Base-by-base conservation (phyloP, 1,284 basidiomycete species). In the Rhodotorula sp. region DNA sequence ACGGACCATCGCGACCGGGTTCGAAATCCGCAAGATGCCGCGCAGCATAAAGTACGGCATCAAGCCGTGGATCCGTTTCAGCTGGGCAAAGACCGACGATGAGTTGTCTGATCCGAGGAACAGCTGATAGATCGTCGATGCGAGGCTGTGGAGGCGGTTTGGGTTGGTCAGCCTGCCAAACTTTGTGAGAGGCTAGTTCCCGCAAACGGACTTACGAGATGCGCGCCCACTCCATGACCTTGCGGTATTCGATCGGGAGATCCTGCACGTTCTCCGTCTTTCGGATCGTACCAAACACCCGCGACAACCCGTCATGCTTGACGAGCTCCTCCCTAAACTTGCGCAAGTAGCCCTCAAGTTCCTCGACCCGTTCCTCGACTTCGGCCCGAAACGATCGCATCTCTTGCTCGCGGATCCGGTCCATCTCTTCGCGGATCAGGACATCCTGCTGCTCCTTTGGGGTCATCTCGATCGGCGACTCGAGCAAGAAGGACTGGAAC, bases 11-110 rank as follows among this genome's bases (percentile, higher is more conserved):
- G 88, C 87, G 75, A 99, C 89, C 1, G 95, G 95, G 80, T 98
- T 99, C 67, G 91, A 95, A 75, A 99, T 91, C 80, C 88, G 90
- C 72, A 99, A 83, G 26, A 94, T 90, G 10, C 91, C 86, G 80
- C 94, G 95, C 70, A 99, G 86, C 83, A 98, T 88, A 79, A 98
- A 93, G 82, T 99, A 99, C 5, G 95, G 95, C 93, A 99, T 97
- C 69, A 97, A 83, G 1, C 92, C 92, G 79, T 99, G 96, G 66
- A 97, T 87, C 55, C 95, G 87, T 82, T 98, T 99, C 73, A 99
- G 82, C 72, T 88, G 86, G 2, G 91, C 85, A 75, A 98, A 90
- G 18, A 88, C 90, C 76, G 96, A 91, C 6, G 94, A 95, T 17
- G 94, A 91, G 68, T 89, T 90, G 81, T 99, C 95, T 22, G 92